These are phyloP conservation scores for Perilla frutescens DNA, from an alignment of 257 asterid genomes.

Conservation along the genomic window DNA sequence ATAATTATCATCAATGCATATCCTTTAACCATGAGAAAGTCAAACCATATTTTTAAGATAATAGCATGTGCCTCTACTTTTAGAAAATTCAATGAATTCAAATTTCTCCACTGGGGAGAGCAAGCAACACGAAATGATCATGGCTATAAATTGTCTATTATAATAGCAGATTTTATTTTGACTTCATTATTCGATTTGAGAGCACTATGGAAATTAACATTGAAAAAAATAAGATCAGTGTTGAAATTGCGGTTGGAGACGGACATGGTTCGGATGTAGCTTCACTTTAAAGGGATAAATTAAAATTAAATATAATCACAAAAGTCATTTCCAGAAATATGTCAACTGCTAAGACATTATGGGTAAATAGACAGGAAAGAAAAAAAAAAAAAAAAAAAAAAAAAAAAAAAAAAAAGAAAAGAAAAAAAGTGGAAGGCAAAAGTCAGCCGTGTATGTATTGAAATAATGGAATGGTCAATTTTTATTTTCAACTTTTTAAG, in stretches of 20 bases:
- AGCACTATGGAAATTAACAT: not conserved
- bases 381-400: no score
- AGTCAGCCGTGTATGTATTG: constrained; percentile 10
- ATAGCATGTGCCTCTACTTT: no score
- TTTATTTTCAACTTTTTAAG: not conserved
- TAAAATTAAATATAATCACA: not conserved
- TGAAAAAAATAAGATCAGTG: not conserved
- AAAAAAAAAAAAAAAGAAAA: no score
- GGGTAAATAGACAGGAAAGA: not conserved
- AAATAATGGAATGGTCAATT: constrained; percentile 26
- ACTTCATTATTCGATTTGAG: not conserved
- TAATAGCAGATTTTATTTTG: not conserved
- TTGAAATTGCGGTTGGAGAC: not conserved
- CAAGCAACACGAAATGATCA: not conserved
- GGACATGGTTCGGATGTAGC: not conserved
- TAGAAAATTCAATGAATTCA: not conserved
- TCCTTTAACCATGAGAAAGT: not conserved
- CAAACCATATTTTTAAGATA: not conserved
- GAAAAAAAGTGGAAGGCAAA: not conserved
- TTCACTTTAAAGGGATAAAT: constrained; percentile 17
- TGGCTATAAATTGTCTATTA: not conserved
- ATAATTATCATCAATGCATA: not conserved
- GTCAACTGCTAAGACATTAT: constrained; percentile 29
- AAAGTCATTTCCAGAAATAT: constrained; percentile 16
- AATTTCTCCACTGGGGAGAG: no score